Conservation (phyloP, 1,139 yeast genomes). For the Debaryomyces robertsiae region DNA sequence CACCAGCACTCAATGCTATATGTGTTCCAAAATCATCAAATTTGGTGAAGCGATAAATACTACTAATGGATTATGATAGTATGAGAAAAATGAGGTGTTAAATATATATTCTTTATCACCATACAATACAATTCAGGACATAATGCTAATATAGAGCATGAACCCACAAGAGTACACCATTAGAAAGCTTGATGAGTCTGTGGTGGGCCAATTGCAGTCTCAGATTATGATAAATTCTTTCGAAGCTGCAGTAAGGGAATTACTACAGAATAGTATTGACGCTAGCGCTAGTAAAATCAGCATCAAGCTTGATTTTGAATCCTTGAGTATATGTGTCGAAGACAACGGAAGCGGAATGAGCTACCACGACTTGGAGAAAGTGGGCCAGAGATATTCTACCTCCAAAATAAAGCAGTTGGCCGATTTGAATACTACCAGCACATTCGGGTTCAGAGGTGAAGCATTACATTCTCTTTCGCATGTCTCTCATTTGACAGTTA, state of each 20-base stretch:
- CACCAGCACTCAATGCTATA: not conserved
- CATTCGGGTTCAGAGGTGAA: conserved; percentile 84
- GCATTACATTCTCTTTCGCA: conserved; percentile 64
- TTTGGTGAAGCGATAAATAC: not conserved
- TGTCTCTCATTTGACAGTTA: conserved; percentile 35
- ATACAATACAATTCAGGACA: not conserved
- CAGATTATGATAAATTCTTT: conserved; percentile 17
- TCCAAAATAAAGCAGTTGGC: conserved; percentile 60
- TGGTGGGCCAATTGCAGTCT: conserved; percentile 16
- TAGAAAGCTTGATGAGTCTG: conserved; percentile 14
- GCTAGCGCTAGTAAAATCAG: conserved; percentile 68
- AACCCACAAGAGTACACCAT: conserved; percentile 4
- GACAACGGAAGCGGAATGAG: conserved; percentile 81
- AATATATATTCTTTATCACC: no score
- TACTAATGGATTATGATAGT: not conserved
- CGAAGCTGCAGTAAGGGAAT: conserved; percentile 61
- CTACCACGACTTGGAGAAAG: conserved; percentile 55
- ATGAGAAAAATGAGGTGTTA: no score
- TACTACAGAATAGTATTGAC: conserved; percentile 80
- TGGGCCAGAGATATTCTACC: conserved; percentile 72
- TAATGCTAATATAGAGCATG: not conserved
- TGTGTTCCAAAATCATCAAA: no score
- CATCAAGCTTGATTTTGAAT: conserved; percentile 61
- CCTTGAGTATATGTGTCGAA: conserved; percentile 59
- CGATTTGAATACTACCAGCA: conserved; percentile 50